phyloP scores from a whole-genome alignment of 1,284 basidiomycete genomes.

The Puccinia hordei region DNA sequence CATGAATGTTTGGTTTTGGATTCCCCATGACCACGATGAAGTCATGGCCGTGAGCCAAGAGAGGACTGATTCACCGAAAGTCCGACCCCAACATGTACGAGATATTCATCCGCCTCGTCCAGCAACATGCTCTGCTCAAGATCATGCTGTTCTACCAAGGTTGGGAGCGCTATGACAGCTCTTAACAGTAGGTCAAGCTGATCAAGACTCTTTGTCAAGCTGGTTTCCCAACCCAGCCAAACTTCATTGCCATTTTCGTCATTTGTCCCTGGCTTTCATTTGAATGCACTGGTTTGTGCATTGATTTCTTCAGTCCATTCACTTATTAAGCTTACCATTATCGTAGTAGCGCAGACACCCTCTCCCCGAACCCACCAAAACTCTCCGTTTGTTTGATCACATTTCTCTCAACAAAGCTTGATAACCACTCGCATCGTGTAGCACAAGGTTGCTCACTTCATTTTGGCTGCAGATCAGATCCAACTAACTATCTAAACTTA shows the following conservation, averaged over 20 bases:
- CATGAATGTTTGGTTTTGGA: background rate
- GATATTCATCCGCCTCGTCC: background rate
- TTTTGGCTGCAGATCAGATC: constrained; percentile 14
- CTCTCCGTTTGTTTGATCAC: constrained; percentile 23
- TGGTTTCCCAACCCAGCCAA: constrained; percentile 6
- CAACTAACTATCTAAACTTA: background rate
- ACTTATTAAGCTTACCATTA: background rate
- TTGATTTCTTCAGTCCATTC: background rate
- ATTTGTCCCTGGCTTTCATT: background rate
- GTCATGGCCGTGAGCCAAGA: background rate
- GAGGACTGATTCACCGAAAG: background rate
- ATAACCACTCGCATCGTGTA: background rate
- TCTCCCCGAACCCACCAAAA: background rate
- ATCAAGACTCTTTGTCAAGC: constrained; percentile 17
- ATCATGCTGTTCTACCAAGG: background rate
- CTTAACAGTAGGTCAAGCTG: background rate
- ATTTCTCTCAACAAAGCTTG: background rate
- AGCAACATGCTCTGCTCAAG: background rate
- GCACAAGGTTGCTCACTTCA: constrained; percentile 11
- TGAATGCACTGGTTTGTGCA: background rate
- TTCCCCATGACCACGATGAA: background rate
- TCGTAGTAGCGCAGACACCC: background rate
- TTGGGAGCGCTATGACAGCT: constrained; percentile 2
- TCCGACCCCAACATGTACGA: background rate
- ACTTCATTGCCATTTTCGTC: constrained; percentile 22